Percentiles rank a stretch among this genome's conserved stretches.
Conservation (phyloP, 768 basidiomycete species). For the Mycena filopes region DNA sequence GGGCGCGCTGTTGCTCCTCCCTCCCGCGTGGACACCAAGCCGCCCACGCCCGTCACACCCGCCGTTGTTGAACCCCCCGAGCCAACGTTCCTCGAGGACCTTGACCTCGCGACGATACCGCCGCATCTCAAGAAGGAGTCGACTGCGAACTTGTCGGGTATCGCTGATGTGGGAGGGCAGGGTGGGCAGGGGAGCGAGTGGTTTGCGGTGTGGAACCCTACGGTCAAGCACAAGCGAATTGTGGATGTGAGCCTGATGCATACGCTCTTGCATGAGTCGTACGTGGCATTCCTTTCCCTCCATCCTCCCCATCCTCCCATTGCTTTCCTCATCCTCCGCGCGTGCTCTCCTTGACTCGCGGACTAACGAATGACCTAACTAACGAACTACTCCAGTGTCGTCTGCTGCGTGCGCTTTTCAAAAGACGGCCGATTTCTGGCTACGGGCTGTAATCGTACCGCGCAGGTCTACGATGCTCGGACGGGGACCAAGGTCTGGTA, state of each 20-base stretch:
- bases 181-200: constrained; percentile 63
- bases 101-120: constrained; percentile 51
- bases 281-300: constrained; percentile 26
- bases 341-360: neutral
- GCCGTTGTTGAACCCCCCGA: constrained; percentile 41
- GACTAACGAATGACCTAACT: too few species aligned
- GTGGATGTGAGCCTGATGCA: constrained; percentile 75
- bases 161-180: too few species aligned
- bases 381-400: constrained; percentile 24
- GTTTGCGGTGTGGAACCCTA: constrained; percentile 78
- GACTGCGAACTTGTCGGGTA: neutral
- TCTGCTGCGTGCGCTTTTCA: constrained; percentile 83
- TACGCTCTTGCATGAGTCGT: constrained; percentile 81
- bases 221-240: constrained; percentile 61
- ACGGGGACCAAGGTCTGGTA: constrained; percentile 78
- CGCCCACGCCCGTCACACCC: constrained; percentile 43
- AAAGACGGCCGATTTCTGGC: constrained; percentile 83
- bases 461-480: constrained; percentile 85
- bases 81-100: constrained; percentile 45
- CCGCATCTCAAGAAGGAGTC: constrained; percentile 60
- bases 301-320: too few species aligned
- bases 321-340: neutral
- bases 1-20: constrained; percentile 37
- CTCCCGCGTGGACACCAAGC: constrained; percentile 17
- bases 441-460: constrained; percentile 84